Evolutionary conservation across 768 basidiomycete species (phyloP).

Genomic region (Tricholoma saponaceum): DNA sequence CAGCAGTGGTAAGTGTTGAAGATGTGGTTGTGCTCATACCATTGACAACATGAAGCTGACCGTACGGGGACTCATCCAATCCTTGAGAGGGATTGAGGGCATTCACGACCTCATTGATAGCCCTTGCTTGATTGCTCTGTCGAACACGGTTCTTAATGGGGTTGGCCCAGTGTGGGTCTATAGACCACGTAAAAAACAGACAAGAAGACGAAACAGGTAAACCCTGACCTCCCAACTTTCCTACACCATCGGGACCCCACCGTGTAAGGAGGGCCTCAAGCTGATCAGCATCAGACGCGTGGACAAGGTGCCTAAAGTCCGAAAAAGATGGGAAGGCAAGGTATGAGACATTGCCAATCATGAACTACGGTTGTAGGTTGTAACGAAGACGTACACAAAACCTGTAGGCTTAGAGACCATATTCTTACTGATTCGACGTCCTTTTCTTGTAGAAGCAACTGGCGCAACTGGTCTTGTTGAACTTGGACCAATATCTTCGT

Average conservation of each 20-base stretch:
- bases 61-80: conserved; percentile 38
- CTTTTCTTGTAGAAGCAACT: conserved; percentile 43
- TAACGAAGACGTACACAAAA: conserved; percentile 64
- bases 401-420: conserved; percentile 83
- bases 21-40: conserved; percentile 63
- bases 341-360: background rate
- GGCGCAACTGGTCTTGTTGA: conserved; percentile 27
- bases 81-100: conserved; percentile 57
- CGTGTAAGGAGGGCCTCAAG: conserved; percentile 81
- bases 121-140: conserved; percentile 61
- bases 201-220: conserved; percentile 2
- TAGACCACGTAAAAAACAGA: conserved; percentile 17
- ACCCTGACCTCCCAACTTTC: conserved; percentile 78
- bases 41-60: conserved; percentile 75
- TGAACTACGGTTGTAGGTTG: background rate
- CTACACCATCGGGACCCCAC: conserved; percentile 87
- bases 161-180: conserved; percentile 86
- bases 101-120: conserved; percentile 74
- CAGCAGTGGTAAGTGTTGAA: conserved; percentile 71
- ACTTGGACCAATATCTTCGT: conserved; percentile 49
- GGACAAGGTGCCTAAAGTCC: conserved; percentile 72
- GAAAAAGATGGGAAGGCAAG: conserved; percentile 16
- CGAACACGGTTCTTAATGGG: conserved; percentile 81
- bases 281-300: conserved; percentile 89
- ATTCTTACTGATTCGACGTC: conserved; percentile 75